Evolutionary conservation across 2,329 filamentous ascomycete species (phyloP), one percentile per base, ranked within the genome.

Genomic region (Fonsecaea pedrosoi): DNA sequence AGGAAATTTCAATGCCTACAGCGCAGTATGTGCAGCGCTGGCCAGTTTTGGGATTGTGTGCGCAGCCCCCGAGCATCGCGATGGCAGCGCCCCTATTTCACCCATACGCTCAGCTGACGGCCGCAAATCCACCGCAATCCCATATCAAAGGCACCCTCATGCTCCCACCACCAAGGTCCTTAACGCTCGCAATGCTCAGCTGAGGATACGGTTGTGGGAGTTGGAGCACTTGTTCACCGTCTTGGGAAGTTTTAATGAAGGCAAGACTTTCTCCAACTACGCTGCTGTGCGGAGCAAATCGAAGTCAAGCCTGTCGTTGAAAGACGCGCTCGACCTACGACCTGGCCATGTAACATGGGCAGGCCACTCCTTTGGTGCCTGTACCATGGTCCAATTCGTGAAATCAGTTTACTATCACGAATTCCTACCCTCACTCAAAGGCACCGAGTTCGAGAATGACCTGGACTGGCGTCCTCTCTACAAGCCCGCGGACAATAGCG

Each of bases 1-100:
- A 42, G 92, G 92, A 42, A 89, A 87, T 67, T 86, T 91, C 71
- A 95, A 95, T 74, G 88, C 91, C 10, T 96, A 96, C 80, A 94
- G 91, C n/a, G 90, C 94, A 74, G 80, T 96, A 30, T 89, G 86
- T 18, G 91, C 91, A 15, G 92, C 91, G 0, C 80, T 96, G 34
- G 91, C 92, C 4, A 92, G 90, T 21, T 89, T 95, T 74, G 92
- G 92, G 48, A 83, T 94, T 25, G 87, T 95, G 7, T 92, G 96
- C 1, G 81, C 94, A 61, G 92, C 91, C 65, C 88, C 91, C 0
- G 92, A 96, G 74, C 92, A 96, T 75, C 86, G 92, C 54, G 92
- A 96, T 74, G 91, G 92, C 60, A 94, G 90, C 75, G 85, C 90
- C 2, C 90, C 92, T 1, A 83, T 92, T n/a, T 87, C 90, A 0